These are phyloP conservation scores for Ceratocystiopsis minuta DNA, from an alignment of 2,329 filamentous ascomycete species.

Conservation along the genomic window DNA sequence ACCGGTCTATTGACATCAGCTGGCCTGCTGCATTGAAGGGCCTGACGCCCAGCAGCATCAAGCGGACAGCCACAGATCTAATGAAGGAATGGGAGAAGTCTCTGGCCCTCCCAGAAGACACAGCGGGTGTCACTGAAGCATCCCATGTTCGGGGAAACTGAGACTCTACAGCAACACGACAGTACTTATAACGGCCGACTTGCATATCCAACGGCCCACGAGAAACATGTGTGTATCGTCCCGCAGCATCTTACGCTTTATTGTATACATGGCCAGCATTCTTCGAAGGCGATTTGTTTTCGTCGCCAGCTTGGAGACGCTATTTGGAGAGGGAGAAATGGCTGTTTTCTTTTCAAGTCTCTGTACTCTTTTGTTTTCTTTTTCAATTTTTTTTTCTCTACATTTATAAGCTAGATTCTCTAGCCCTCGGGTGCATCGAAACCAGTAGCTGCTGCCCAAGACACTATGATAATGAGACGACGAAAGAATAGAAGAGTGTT, in stretches of 20 bases:
- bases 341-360: too few relatives aligned
- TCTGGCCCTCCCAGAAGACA: constrained; percentile 17
- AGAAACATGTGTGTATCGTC: too few relatives aligned
- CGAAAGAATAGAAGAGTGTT: not conserved
- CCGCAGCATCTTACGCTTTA: too few relatives aligned
- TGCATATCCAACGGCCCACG: too few relatives aligned
- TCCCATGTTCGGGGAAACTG: too few relatives aligned
- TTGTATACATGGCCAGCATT: too few relatives aligned
- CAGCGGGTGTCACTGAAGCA: too few relatives aligned
- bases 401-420: not conserved
- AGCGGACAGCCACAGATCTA: constrained; percentile 64
- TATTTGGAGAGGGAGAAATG: too few relatives aligned
- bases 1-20: constrained; percentile 35
- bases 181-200: too few relatives aligned
- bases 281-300: too few relatives aligned
- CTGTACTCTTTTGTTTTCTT: not conserved
- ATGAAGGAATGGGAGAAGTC: constrained; percentile 87
- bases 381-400: not conserved
- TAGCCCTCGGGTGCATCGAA: not conserved
- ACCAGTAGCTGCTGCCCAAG: not conserved
- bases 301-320: too few relatives aligned
- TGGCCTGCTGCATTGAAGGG: constrained; percentile 53
- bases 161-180: too few relatives aligned
- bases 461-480: constrained; percentile 7
- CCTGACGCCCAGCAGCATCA: constrained; percentile 57